phyloP scores from a whole-genome alignment of 2,329 filamentous ascomycete genomes.

The Phialocephala subalpina region DNA sequence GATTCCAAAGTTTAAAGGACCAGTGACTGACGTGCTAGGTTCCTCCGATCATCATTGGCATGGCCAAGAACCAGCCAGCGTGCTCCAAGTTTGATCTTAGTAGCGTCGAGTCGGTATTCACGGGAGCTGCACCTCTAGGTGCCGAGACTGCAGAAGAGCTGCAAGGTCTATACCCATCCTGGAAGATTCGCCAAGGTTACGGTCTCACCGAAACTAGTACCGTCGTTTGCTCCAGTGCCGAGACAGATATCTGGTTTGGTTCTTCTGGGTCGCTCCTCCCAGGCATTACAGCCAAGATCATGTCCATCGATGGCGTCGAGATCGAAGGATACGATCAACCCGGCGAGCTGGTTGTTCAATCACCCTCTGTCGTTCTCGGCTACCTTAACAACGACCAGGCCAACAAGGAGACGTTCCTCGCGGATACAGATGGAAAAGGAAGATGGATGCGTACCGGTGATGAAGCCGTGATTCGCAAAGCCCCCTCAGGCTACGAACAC shows the following conservation, averaged over 20 bases:
- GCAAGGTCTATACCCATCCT: constrained; percentile 66
- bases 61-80: constrained; percentile 70
- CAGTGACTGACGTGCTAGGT: constrained; percentile 55
- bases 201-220: constrained; percentile 82
- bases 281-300: constrained; percentile 68
- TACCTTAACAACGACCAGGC: constrained; percentile 89
- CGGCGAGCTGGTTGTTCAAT: constrained; percentile 83
- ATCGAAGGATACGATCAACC: constrained; percentile 71
- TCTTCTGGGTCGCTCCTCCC: constrained; percentile 77
- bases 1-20: neutral
- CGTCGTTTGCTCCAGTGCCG: constrained; percentile 67
- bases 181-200: constrained; percentile 75
- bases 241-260: constrained; percentile 72
- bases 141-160: constrained; percentile 75
- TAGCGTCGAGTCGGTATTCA: constrained; percentile 71
- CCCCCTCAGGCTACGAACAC: constrained; percentile 76
- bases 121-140: constrained; percentile 81
- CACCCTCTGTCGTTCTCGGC: constrained; percentile 79
- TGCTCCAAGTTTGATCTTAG: constrained; percentile 76
- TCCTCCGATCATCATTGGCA: constrained; percentile 81
- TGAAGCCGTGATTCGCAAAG: constrained; percentile 74
- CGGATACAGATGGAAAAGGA: constrained; percentile 67
- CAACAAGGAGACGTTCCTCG: constrained; percentile 79
- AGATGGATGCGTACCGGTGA: constrained; percentile 83
- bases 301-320: constrained; percentile 73